Evolutionary conservation across 1,284 basidiomycete species (phyloP), one percentile per base, ranked within the genome.

Genomic region (Microbotryomycetes sp.): DNA sequence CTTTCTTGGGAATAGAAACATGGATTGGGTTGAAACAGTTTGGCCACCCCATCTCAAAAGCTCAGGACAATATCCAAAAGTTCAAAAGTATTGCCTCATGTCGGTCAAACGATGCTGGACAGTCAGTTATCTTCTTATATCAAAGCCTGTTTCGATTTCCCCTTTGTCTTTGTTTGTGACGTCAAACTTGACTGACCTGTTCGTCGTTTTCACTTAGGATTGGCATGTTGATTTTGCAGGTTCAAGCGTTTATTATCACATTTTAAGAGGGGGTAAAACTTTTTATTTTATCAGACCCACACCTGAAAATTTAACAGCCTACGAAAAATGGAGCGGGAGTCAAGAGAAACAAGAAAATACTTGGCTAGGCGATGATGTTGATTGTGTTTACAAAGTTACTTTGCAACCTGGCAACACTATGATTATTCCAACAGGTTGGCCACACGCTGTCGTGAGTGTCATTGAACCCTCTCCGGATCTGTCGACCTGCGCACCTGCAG

Each of bases 181-280:
- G n/a, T n/a, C n/a, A n/a, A n/a, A 91, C 89, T 92, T 50, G 22
- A 26, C 23, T 58, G 29, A 12, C n/a, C 19, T n/a, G n/a, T 36
- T 51, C 49, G 31, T 28, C 23, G 5, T 47, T 25, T 9, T 22
- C 29, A 19, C 54, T n/a, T 49, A 60, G 62, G 65, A 96, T 73
- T 96, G 92, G 93, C 92, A 97, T 73, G 80, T 96, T 64, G 93
- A 97, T 76, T 96, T 97, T 75, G 92, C 92, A 19, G 92, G 90
- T 1, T 92, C 88, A 7, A 93, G 90, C 1, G 92, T 96, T 12
- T 96, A 93, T 76, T 96, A 96, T 73, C 89, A 92, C 69, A 86
- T 96, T 63, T 80, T 92, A 23, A 62, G 73, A 60, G 77, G 77
- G 14, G 68, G 69, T 54, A 77, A 94, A 86, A 82, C 89, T 14